Conservation (phyloP, 148 eudicot genomes). For the Dysphania ambrosioides region DNA sequence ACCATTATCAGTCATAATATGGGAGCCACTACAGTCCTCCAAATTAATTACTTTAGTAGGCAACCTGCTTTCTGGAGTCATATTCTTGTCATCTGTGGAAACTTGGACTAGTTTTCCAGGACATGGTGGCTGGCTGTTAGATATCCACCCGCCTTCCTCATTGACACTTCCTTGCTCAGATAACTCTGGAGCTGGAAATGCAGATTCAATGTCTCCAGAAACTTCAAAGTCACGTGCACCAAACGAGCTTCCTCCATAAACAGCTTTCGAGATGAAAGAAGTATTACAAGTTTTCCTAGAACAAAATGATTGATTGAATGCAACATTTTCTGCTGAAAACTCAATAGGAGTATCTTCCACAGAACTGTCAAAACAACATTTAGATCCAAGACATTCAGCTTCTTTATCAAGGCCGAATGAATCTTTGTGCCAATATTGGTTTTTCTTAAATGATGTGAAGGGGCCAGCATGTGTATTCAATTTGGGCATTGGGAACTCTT, state of each 20-base stretch:
- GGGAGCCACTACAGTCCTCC: slow-evolving; percentile 4
- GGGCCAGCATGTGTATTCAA: slow-evolving; percentile 11
- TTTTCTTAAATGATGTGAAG: slow-evolving; percentile 16
- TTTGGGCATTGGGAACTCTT: slow-evolving; percentile 14
- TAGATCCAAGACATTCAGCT: slow-evolving; percentile 16
- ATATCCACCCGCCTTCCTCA: slow-evolving; percentile 17
- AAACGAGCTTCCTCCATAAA: slow-evolving; percentile 11
- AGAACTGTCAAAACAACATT: slow-evolving; percentile 7
- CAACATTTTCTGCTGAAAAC: slow-evolving; percentile 22
- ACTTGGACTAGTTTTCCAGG: slow-evolving; percentile 9
- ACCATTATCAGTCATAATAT: background rate
- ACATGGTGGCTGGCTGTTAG: slow-evolving; percentile 4
- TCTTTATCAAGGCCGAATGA: slow-evolving; percentile 11
- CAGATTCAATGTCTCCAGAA: slow-evolving; percentile 31
- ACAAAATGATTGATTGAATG: slow-evolving; percentile 23
- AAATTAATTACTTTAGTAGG: slow-evolving; percentile 8
- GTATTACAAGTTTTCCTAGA: slow-evolving; percentile 16
- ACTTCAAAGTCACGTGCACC: slow-evolving; percentile 14
- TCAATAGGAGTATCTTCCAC: slow-evolving; percentile 17
- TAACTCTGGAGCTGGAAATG: slow-evolving; percentile 23
- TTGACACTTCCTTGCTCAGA: slow-evolving; percentile 33
- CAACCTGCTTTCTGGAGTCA: slow-evolving; percentile 15
- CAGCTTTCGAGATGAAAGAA: slow-evolving; percentile 19
- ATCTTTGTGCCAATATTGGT: slow-evolving; percentile 7
- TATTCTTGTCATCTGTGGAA: slow-evolving; percentile 7